Base-by-base conservation (phyloP, 495 filamentous ascomycete genomes). In the Rhypophila decipiens region DNA sequence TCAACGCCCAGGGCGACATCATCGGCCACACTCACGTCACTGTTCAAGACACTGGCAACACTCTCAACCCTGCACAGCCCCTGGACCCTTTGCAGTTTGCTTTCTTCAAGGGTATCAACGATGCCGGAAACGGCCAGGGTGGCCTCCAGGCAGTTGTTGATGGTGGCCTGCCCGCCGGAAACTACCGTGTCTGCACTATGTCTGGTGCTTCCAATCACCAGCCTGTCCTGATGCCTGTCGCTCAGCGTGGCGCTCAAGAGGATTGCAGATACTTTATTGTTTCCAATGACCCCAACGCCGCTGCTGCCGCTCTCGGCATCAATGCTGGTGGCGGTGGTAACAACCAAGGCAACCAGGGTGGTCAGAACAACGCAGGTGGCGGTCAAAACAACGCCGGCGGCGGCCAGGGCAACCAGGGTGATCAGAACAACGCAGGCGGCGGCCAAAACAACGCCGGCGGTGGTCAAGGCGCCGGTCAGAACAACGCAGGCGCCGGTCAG, bases 41-140 rank as follows among this genome's bases (percentile, higher is more conserved):
- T 5, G 66, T 86, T 41, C 84, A 88, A 61, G 68, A 78, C 46
- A 51, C 83, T 24, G 77, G 76, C 35, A 64, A 66, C 59, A 64
- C 55, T 39, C 55, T 75, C 48, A 77, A 67, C 60, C 78, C 72
- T 21, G 69, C 58, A 11, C 55, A 58, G 17, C 76, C 81, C 35
- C 73, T 80, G 1, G 74, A 82, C 43, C 62, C 82, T 33, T 66
- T 56, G n/a, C 65, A 63, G 42, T 86, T 88, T 50, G 79, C 66
- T 45, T 85, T 86, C 69, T 88, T 88, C 76, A 85, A 87, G 69
- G 84, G 85, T 52, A 80, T 88, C 69, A 86, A 87, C 59, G 83
- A 86, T 56, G 72, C 62, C 43, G 84, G 83, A 39, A 71, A 88
- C 55, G 83, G 83, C 27, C 55, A 82, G 1, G 84, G 84, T 24